Base-by-base conservation (phyloP, 1,139 yeast genomes). In the Debaryomyces psychrophilus region DNA sequence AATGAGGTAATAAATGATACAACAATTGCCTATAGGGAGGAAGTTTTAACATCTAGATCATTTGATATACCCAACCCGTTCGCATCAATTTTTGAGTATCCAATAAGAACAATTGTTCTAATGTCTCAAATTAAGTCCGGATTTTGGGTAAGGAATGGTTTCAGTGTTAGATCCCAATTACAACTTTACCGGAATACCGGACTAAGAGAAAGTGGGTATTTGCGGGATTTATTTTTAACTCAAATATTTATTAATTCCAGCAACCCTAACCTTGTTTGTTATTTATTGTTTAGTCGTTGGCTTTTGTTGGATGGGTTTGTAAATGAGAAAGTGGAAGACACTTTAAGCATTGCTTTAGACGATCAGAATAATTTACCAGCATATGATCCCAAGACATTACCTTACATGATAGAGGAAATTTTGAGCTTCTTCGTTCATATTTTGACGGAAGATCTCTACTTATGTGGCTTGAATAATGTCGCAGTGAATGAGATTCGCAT, bases 161-260 rank as follows among this genome's bases (percentile, higher is more conserved):
- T 82, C 50, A 85, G 93, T 37, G 83, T 90, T 9, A 76, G 87
- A 43, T 83, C 85, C 28, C 98, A 93, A 59, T 76, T 87, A 54
- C 86, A 84, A 54, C 82, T 90, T 51, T 93, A 93, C 62, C 79
- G 88, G 36, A 86, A 82, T 50, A 80, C 90, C n/a, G 88, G 90
- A 6, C 76, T 92, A 41, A 73, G 98, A 45, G 98, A 93, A 53
- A 81, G 82, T 52, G 95, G 97, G 0, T 90, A 78, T 60, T 73
- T 83, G 58, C 77, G 95, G 53, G 97, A 92, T 57, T 64, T 92
- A 28, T 87, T 79, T 58, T 70, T 88, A 62, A 73, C 82, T 0
- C 98, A 93, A 61, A 68, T 83, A 0, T 82, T 85, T 51, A 71
- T 87, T 52, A 80, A 81, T 8, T 66, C 77, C n/a, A 68, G 77